A percentile compares a stretch with the other conserved stretches of the same genome.
Evolutionary conservation across 371 early-diverging fungal genomes (phyloP).

Genomic region (Mortierella sp.): DNA sequence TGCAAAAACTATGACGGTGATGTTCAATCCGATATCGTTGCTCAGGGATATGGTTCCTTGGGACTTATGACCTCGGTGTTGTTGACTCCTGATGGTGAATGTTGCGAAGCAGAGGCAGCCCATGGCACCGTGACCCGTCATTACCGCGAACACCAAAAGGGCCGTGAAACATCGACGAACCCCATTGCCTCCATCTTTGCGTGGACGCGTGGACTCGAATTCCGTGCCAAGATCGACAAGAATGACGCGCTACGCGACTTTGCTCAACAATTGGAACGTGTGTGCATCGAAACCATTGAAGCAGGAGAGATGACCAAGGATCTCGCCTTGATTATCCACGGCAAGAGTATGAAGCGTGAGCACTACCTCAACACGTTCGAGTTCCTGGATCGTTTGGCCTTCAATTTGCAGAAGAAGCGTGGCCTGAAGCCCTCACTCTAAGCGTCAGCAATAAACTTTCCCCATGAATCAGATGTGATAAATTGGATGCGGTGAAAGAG

Average conservation of each 20-base stretch:
- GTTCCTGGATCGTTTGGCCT: constrained; percentile 79
- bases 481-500: too few species aligned
- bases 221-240: constrained; percentile 89
- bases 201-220: constrained; percentile 93
- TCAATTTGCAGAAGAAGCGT: constrained; percentile 64
- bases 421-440: constrained; percentile 30
- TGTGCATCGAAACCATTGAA: constrained; percentile 87
- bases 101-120: constrained; percentile 94
- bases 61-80: constrained; percentile 95
- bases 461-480: constrained; percentile 4
- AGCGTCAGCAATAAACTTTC: neutral
- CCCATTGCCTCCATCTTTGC: constrained; percentile 96
- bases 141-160: constrained; percentile 94
- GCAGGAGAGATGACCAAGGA: constrained; percentile 94
- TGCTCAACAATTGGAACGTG: constrained; percentile 77
- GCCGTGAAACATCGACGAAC: constrained; percentile 89
- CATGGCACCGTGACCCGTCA: constrained; percentile 97
- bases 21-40: constrained; percentile 92
- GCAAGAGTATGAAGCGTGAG: constrained; percentile 71
- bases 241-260: constrained; percentile 77
- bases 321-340: constrained; percentile 90
- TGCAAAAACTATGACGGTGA: constrained; percentile 95
- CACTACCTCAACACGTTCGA: constrained; percentile 82
- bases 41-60: constrained; percentile 89
- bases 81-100: constrained; percentile 90